Base-by-base conservation (phyloP, 768 basidiomycete genomes). In the Vararia minispora region DNA sequence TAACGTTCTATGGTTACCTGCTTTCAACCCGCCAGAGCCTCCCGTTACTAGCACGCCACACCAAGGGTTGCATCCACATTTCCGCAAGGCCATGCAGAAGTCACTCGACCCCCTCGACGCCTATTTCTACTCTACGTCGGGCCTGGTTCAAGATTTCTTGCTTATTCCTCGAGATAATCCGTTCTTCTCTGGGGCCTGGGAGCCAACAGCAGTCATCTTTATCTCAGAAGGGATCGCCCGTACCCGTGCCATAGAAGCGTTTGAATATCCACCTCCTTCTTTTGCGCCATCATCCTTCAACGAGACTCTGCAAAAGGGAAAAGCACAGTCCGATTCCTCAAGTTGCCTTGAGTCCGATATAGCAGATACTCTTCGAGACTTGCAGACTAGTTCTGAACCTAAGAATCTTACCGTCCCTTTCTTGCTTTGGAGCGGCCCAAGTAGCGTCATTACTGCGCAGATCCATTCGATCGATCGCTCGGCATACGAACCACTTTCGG, bases 141-240 rank as follows among this genome's bases (percentile, higher is more conserved):
- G 74, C 1, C 60, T 72, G 0, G 67, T 78, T 6, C 85, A 90
- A 51, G 89, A 95, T 51, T 89, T 83, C 54, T 56, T 83, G 14
- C 68, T 90, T 14, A 52, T 88, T n/a, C 81, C 89, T 2, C 68
- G 71, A 33, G 60, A 65, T 7, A 79, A 54, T 36, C 86, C 86
- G 4, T 80, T 89, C 56, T 82, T 79, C 53, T 58, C 64, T 27
- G 71, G 77, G 3, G 59, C 68, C 9, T 77, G 67, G 53, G 84
- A 90, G 49, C 80, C 87, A 0, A 62, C 69, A 39, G 66, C 78
- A 2, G 74, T 92, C 14, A 48, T 91, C 32, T 52, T 81, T 31
- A 54, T 83, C 3, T 66, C 72, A 0, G 76, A 76, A 26, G 61
- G 66, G 0, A 62, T 66, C 2, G 63, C 63, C 5, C 60, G 61